These are phyloP conservation scores for Crithidia sp. DNA, from an alignment of 208 protist genomes.

Conservation along the genomic window DNA sequence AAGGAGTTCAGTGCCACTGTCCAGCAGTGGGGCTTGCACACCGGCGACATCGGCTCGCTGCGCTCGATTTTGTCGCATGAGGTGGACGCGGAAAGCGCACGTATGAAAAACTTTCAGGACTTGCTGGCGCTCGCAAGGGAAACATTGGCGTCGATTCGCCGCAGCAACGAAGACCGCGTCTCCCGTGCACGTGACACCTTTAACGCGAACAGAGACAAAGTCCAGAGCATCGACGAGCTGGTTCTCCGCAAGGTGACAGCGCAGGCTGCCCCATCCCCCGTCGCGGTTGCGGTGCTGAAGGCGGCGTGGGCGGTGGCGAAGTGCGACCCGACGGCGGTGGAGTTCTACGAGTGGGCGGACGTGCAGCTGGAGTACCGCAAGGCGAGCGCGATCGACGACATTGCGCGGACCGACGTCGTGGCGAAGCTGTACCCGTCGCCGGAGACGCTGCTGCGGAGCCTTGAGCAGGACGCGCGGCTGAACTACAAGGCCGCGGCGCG, in stretches of 20 bases:
- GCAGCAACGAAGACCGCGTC: conserved; percentile 69
- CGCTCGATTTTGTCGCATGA: conserved; percentile 57
- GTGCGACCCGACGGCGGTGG: conserved; percentile 60
- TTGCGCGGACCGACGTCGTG: conserved; percentile 56
- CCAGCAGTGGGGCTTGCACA: conserved; percentile 63
- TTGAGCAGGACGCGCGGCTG: conserved; percentile 44
- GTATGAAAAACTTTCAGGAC: conserved; percentile 57
- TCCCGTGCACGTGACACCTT: conserved; percentile 41
- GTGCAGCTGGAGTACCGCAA: conserved; percentile 68
- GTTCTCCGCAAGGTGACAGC: conserved; percentile 59
- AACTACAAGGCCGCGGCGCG: conserved; percentile 43
- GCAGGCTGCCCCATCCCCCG: conserved; percentile 50
- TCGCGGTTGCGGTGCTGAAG: conserved; percentile 68
- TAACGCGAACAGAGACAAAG: conserved; percentile 35
- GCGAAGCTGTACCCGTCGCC: conserved; percentile 46
- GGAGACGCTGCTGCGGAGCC: conserved; percentile 31
- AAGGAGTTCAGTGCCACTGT: conserved; percentile 46
- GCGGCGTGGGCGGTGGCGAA: conserved; percentile 51
- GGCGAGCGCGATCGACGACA: conserved; percentile 32
- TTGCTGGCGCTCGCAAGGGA: conserved; percentile 53
- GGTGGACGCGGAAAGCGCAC: conserved; percentile 50
- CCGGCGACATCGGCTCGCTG: conserved; percentile 48
- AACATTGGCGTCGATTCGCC: conserved; percentile 58
- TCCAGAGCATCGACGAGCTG: conserved; percentile 56
- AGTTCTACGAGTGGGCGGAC: conserved; percentile 68